Conservation (phyloP, 257 asterid species). For the Misopates orontium region DNA sequence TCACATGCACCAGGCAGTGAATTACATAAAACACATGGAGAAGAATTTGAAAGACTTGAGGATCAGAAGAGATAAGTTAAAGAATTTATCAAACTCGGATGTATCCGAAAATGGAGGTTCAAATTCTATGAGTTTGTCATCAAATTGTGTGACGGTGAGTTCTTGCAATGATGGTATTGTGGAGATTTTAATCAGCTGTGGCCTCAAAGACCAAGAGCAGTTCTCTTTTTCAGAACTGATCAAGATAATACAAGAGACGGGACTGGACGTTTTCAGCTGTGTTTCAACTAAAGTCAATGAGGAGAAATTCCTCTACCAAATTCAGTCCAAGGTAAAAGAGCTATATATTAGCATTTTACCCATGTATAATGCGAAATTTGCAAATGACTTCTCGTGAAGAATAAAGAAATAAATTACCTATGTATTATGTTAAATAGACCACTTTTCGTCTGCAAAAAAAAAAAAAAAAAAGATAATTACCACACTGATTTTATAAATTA, state of each 20-base stretch:
- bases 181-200: slow-evolving; percentile 33
- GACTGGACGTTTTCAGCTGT: slow-evolving; percentile 29
- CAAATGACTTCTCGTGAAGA: no score
- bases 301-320: slow-evolving; percentile 22
- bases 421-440: no score
- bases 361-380: no score
- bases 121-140: not conserved
- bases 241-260: not conserved
- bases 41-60: slow-evolving; percentile 25
- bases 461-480: no score
- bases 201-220: not conserved
- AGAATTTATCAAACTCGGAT: not conserved
- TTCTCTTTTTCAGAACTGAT: slow-evolving; percentile 26
- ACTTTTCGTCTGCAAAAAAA: no score
- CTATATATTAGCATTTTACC: no score
- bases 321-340: slow-evolving; percentile 28
- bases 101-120: not conserved
- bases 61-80: slow-evolving; percentile 20
- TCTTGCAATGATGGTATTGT: slow-evolving; percentile 10
- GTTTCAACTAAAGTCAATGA: slow-evolving; percentile 22
- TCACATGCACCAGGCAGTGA: slow-evolving; percentile 33
- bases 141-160: slow-evolving; percentile 16
- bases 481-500: no score
- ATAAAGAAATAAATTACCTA: no score
- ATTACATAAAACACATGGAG: slow-evolving; percentile 35